phyloP scores from a whole-genome alignment of 768 basidiomycete genomes.

The Mycena kentingensis region DNA sequence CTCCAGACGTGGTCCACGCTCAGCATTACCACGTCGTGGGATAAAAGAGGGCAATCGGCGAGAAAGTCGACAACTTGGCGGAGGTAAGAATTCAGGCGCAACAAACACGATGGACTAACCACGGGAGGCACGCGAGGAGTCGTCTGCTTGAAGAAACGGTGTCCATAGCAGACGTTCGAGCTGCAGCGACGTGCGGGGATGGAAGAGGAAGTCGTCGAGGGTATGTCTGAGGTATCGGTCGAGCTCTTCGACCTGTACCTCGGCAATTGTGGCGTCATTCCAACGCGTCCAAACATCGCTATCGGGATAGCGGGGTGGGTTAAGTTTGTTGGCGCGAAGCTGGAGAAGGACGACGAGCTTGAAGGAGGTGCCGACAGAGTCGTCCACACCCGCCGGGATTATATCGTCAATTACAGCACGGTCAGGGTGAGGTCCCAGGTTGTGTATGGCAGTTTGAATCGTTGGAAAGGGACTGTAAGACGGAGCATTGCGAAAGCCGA shows the following conservation, averaged over 20 bases:
- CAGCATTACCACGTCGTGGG: constrained; percentile 43
- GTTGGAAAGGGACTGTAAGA: too few relatives aligned
- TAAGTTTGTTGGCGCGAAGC: constrained; percentile 30
- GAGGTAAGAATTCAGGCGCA: constrained; percentile 3
- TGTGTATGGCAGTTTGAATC: constrained; percentile 23
- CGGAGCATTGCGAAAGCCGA: too few relatives aligned
- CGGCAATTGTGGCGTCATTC: constrained; percentile 32
- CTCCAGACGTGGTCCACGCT: constrained; percentile 46
- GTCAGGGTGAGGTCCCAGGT: constrained; percentile 24
- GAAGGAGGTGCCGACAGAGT: constrained; percentile 30
- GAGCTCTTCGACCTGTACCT: constrained; percentile 31
- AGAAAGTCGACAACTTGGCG: constrained; percentile 47
- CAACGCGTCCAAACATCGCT: constrained; percentile 48
- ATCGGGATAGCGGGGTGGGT: constrained; percentile 8
- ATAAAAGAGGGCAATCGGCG: constrained; percentile 39
- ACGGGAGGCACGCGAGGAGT: constrained; percentile 24
- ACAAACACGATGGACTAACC: constrained; percentile 29
- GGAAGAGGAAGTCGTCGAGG: constrained; percentile 47
- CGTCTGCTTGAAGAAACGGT: constrained; percentile 38
- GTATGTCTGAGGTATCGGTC: constrained; percentile 36
- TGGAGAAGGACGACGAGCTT: constrained; percentile 38
- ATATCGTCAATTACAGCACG: constrained; percentile 26
- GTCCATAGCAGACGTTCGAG: constrained; percentile 54
- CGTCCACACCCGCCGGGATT: constrained; percentile 21
- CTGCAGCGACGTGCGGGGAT: constrained; percentile 41